A percentile compares a stretch with the other conserved stretches of the same genome.
phyloP scores from a whole-genome alignment of 176 grass and related monocot species.

The Zizania latifolia region DNA sequence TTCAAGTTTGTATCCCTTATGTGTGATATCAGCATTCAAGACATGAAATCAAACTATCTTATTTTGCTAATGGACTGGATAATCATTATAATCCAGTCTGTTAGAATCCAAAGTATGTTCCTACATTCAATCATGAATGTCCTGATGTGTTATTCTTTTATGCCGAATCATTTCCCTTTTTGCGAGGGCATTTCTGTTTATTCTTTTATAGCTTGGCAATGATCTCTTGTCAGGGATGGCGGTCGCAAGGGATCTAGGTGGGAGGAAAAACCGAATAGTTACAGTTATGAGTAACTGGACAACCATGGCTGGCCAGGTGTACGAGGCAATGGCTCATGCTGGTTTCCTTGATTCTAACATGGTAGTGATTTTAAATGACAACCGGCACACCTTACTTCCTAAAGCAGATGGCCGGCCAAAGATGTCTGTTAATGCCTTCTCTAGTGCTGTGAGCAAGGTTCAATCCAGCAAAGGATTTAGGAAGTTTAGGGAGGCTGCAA shows the following conservation, averaged over 20 bases:
- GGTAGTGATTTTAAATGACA: conserved; percentile 84
- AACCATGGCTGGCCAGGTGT: conserved; percentile 74
- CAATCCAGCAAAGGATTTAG: conserved; percentile 78
- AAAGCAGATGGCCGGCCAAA: conserved; percentile 39
- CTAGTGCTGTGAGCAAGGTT: conserved; percentile 67
- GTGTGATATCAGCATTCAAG: background rate
- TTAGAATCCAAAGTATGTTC: background rate
- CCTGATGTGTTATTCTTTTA: background rate
- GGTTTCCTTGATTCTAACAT: conserved; percentile 78
- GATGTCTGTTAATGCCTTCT: conserved; percentile 60
- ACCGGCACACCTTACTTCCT: conserved; percentile 44
- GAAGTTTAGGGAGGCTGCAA: conserved; percentile 70
- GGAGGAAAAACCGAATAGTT: conserved; percentile 61
- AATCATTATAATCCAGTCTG: conserved; percentile 3
- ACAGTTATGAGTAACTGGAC: conserved; percentile 77
- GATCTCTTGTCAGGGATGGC: conserved; percentile 65
- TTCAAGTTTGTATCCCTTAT: background rate
- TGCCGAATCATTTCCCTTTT: conserved; percentile 10
- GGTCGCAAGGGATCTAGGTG: conserved; percentile 66
- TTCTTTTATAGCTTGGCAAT: no score
- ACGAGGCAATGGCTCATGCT: conserved; percentile 75
- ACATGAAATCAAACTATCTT: background rate
- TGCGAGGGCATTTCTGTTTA: no score
- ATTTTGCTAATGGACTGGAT: background rate
- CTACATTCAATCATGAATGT: background rate